Percentiles rank a stretch among this genome's conserved stretches.
These are phyloP conservation scores for Chimonanthus praecox DNA, from an alignment of 164 flowering plant genomes.

Conservation along the genomic window DNA sequence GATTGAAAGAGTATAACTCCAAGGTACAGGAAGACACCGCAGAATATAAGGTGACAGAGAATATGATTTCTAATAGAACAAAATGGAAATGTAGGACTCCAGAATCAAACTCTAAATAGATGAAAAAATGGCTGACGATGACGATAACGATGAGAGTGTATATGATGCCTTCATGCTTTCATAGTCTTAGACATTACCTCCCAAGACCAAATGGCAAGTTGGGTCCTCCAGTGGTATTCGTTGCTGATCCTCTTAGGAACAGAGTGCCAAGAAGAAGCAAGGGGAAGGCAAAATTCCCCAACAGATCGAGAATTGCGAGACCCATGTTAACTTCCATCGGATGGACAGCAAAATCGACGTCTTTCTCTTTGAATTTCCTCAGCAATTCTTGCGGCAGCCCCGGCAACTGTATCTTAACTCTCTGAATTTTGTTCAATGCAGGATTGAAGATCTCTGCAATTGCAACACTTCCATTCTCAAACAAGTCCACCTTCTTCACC, in stretches of 20 bases:
- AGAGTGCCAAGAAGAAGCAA: constrained; percentile 43
- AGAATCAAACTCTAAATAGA: no score
- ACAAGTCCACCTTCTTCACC: constrained; percentile 61
- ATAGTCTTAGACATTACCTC: constrained; percentile 24
- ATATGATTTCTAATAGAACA: no score
- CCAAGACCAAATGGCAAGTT: constrained; percentile 59
- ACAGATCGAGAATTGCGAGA: constrained; percentile 40
- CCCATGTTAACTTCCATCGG: constrained; percentile 35
- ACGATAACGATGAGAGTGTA: no score
- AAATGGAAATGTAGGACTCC: no score
- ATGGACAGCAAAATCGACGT: constrained; percentile 70
- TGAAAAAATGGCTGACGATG: no score
- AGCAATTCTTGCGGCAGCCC: constrained; percentile 50
- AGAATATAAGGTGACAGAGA: no score
- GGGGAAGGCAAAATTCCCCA: constrained; percentile 62
- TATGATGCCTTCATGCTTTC: neutral
- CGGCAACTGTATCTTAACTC: constrained; percentile 61
- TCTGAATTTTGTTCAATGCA: constrained; percentile 45
- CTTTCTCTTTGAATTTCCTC: constrained; percentile 54
- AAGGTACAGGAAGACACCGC: no score
- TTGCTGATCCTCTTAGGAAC: constrained; percentile 22
- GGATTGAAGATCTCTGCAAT: constrained; percentile 59
- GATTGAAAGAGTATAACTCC: neutral
- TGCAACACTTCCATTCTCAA: constrained; percentile 59
- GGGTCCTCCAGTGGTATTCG: constrained; percentile 41